A percentile compares a stretch with the other conserved stretches of the same genome.
phyloP scores from a whole-genome alignment of 495 filamentous ascomycete species.

The Evernia prunastri region DNA sequence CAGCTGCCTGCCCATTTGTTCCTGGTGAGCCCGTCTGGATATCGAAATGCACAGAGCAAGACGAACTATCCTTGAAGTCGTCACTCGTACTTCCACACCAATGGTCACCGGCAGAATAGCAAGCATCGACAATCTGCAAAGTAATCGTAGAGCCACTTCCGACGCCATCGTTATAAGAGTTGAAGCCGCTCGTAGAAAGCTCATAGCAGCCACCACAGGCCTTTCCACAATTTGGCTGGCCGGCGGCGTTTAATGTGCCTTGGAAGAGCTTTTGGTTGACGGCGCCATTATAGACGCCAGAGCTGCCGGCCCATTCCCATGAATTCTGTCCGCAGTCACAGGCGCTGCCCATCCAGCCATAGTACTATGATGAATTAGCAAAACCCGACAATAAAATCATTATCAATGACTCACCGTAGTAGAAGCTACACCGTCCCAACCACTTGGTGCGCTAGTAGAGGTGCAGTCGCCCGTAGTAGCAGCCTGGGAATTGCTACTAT shows the following conservation, averaged over 20 bases:
- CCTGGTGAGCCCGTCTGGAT: slow-evolving; percentile 15
- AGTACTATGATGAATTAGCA: slow-evolving; percentile 10
- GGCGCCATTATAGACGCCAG: slow-evolving; percentile 17
- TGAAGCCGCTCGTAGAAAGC: slow-evolving; percentile 21
- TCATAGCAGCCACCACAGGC: slow-evolving; percentile 22
- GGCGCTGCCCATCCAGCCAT: slow-evolving; percentile 13
- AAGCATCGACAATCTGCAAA: slow-evolving; percentile 21
- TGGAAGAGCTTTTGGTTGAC: slow-evolving; percentile 20
- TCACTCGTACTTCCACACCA: slow-evolving; percentile 19
- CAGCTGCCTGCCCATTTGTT: neutral
- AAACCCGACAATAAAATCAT: neutral
- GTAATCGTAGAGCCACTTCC: slow-evolving; percentile 13
- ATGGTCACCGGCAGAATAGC: slow-evolving; percentile 4
- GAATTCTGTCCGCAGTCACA: slow-evolving; percentile 18
- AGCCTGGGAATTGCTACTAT: neutral
- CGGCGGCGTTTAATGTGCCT: slow-evolving; percentile 5
- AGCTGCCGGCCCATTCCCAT: slow-evolving; percentile 17
- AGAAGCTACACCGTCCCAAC: slow-evolving; percentile 15
- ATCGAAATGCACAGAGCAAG: slow-evolving; percentile 22
- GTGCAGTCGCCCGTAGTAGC: slow-evolving; percentile 7
- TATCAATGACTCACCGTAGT: slow-evolving; percentile 9
- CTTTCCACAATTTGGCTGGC: slow-evolving; percentile 17
- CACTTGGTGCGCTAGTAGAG: slow-evolving; percentile 1
- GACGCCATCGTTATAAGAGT: slow-evolving; percentile 14
- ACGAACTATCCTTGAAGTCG: slow-evolving; percentile 14